Conservation (phyloP, 208 protist genomes). For the Trypanosoma theileri region DNA sequence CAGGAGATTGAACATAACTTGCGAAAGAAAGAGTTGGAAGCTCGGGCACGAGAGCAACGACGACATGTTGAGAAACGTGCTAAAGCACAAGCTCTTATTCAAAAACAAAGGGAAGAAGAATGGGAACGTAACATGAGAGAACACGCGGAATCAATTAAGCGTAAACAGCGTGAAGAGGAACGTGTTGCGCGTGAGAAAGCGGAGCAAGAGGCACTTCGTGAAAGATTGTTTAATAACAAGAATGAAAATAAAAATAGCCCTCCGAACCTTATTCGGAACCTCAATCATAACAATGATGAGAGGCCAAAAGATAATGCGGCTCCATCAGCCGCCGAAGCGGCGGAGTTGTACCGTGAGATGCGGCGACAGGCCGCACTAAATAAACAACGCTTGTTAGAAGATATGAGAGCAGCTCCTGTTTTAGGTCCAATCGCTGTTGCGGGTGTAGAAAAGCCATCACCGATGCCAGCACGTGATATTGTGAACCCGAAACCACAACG, state of each 20-base stretch:
- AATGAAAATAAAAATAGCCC: constrained; percentile 17
- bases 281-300: constrained; percentile 14
- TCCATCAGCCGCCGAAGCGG: constrained; percentile 19
- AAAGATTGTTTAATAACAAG: constrained; percentile 18
- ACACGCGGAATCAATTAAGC: constrained; percentile 38
- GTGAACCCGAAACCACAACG: constrained; percentile 24
- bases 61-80: constrained; percentile 42
- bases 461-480: no score
- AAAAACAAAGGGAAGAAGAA: constrained; percentile 64
- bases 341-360: constrained; percentile 77
- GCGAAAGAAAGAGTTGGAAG: constrained; percentile 61
- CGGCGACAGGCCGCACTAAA: constrained; percentile 75
- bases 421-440: background rate
- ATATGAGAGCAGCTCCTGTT: constrained; percentile 19
- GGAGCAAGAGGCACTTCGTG: constrained; percentile 19
- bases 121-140: constrained; percentile 75
- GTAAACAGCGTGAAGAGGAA: constrained; percentile 29
- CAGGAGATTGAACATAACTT: constrained; percentile 45
- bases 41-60: constrained; percentile 67
- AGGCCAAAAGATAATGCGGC: constrained; percentile 11
- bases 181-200: constrained; percentile 27
- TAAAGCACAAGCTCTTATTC: constrained; percentile 45
- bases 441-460: background rate
- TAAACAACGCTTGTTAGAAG: constrained; percentile 62
- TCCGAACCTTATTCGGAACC: no score